Evolutionary conservation across 176 grass and related monocot species (phyloP).

Genomic region (Carex kokanica): DNA sequence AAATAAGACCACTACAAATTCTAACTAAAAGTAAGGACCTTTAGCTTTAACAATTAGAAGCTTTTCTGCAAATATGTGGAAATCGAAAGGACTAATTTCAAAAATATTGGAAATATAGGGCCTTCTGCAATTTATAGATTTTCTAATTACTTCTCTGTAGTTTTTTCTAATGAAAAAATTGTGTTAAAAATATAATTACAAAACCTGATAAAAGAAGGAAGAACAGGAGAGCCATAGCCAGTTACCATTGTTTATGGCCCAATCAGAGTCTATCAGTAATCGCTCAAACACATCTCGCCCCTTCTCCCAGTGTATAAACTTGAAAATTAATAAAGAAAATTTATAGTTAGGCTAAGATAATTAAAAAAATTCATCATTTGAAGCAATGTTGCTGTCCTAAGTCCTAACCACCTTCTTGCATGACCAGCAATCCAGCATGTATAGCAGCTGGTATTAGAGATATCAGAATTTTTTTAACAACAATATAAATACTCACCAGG

Average conservation of each 20-base stretch:
- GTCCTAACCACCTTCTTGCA: neutral
- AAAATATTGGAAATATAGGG: neutral
- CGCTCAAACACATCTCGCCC: slow-evolving; percentile 86
- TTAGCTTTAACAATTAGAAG: neutral
- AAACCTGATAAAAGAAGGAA: slow-evolving; percentile 91
- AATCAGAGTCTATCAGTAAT: slow-evolving; percentile 84
- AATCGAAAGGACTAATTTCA: neutral
- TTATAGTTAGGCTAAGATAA: neutral
- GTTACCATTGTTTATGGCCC: slow-evolving; percentile 89
- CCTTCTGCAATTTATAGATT: neutral
- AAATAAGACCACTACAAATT: neutral
- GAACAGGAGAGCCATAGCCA: slow-evolving; percentile 96
- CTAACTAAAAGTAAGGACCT: neutral
- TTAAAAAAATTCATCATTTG: slow-evolving; percentile 1
- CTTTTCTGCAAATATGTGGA: neutral
- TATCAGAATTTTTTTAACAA: neutral
- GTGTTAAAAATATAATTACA: neutral
- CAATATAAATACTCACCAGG: slow-evolving; percentile 46
- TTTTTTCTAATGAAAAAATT: neutral
- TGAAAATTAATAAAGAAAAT: slow-evolving; percentile 4
- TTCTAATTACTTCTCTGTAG: neutral
- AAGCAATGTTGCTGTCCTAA: neutral
- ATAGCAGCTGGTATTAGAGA: neutral
- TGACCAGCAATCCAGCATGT: neutral
- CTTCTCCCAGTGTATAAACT: slow-evolving; percentile 98